Evolutionary conservation across 2,329 filamentous ascomycete genomes (phyloP).

Genomic region (Diaporthe capsici): DNA sequence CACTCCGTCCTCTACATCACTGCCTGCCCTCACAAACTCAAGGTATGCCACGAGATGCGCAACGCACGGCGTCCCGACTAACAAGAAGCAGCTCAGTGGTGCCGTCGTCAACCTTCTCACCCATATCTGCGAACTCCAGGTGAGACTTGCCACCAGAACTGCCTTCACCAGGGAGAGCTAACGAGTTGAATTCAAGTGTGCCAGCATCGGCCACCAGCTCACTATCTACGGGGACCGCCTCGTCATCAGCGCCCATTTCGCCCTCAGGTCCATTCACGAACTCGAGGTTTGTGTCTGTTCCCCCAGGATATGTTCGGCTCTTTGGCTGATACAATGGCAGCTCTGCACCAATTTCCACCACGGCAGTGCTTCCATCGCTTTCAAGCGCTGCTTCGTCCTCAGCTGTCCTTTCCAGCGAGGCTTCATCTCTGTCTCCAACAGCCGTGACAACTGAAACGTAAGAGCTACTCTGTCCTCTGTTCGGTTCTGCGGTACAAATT

Average conservation of each 20-base stretch:
- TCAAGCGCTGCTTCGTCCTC: conserved; percentile 9
- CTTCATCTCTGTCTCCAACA: not conserved
- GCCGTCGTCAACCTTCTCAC: conserved; percentile 15
- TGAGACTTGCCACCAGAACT: not conserved
- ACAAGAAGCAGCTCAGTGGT: conserved; percentile 22
- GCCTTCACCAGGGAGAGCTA: not conserved
- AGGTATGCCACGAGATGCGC: not conserved
- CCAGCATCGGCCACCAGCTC: conserved; percentile 7
- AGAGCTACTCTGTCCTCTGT: conserved; percentile 8
- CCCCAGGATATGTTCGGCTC: too few species aligned
- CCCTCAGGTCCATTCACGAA: conserved; percentile 11
- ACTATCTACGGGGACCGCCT: not conserved
- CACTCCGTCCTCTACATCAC: conserved; percentile 16
- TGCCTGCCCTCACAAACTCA: conserved; percentile 28
- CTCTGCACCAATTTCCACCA: not conserved
- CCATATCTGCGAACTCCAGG: conserved; percentile 30
- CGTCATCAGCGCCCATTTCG: conserved; percentile 8
- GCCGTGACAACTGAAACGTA: conserved; percentile 32
- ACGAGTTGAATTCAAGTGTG: not conserved
- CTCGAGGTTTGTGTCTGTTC: conserved; percentile 33
- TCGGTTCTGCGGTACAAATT: conserved; percentile 41
- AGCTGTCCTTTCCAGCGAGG: not conserved
- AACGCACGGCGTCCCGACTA: not conserved
- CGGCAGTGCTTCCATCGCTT: not conserved
- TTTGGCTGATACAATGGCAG: conserved; percentile 17